Evolutionary conservation across 2,329 filamentous ascomycete species (phyloP), one percentile per base, ranked within the genome.

Genomic region (Aspergillus flavus): DNA sequence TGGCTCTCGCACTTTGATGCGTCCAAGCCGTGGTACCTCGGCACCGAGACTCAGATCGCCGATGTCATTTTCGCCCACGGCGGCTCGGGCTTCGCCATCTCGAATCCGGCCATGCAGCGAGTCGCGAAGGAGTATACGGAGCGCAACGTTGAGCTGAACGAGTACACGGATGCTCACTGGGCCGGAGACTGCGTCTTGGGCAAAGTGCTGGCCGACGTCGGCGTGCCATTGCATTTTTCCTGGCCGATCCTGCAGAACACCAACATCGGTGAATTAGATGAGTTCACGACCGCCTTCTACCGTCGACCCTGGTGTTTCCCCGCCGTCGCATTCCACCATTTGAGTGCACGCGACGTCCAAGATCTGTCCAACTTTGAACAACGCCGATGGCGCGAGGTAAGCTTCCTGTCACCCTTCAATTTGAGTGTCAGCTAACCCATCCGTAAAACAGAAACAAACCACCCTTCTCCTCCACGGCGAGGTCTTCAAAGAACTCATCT

Each of bases 311-410:
- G 83, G 83, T 85, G 83, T 67, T 85, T 80, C 67, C 79, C 82
- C 34, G 80, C 80, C 6, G 78, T 81, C 3, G 77, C 81, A 2
- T 84, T 84, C 68, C 84, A 86, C 61, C 83, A 84, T 66, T 73
- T 86, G 6, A 73, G 76, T 0, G 70, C 80, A 0, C 66, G 71
- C 1, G 79, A 84, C 9, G 78, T 81, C 16, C 72, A 78, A 52
- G 71, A 75, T 4, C 75, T 85, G 45, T 81, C 78, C 72, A 75
- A 76, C 9, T 82, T 84, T 36, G 82, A 85, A 66, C 77, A 78
- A 57, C 74, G 73, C 56, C 80, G 87, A 71, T 89, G 88, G 78
- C 84, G 85, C 75, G 86, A 88, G 74, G 89, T 90, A 83, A 74
- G 83, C 76, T 57, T 62, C 61, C 32, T 57, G 21, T 39, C 48